Conservation (phyloP, 768 basidiomycete species). For the Kockovaella imperatae region DNA sequence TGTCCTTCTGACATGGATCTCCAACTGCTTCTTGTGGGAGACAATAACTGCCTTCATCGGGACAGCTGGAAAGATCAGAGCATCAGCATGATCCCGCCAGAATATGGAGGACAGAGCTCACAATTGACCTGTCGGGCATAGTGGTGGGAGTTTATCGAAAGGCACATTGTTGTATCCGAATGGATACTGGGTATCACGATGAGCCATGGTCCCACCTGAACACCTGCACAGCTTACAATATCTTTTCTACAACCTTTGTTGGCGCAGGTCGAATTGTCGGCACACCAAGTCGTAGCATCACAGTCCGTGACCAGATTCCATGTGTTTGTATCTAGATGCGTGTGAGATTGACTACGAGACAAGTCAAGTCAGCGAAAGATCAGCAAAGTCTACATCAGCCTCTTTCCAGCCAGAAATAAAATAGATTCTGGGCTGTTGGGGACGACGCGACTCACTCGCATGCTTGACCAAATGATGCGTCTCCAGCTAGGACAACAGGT, state of each 20-base stretch:
- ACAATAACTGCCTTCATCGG: conserved; percentile 71
- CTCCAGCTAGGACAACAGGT: conserved; percentile 5
- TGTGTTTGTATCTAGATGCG: conserved; percentile 65
- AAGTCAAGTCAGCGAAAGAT: too few species aligned
- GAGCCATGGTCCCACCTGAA: neutral
- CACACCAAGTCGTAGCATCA: conserved; percentile 62
- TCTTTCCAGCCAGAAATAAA: neutral
- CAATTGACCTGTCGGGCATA: conserved; percentile 59
- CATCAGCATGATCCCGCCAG: too few species aligned
- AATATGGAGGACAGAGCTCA: conserved; percentile 12
- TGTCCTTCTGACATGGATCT: conserved; percentile 71
- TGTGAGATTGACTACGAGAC: conserved; percentile 53
- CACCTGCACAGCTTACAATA: conserved; percentile 55
- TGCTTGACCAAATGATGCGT: conserved; percentile 27
- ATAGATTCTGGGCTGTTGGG: neutral
- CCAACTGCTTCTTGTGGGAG: conserved; percentile 56
- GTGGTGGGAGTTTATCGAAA: conserved; percentile 51
- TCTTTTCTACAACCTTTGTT: conserved; percentile 66
- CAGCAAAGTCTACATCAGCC: neutral
- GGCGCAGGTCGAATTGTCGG: conserved; percentile 53
- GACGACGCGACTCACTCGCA: conserved; percentile 25
- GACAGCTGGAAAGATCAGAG: conserved; percentile 50
- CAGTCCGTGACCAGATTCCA: conserved; percentile 74
- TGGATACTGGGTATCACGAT: conserved; percentile 32
- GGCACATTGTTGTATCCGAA: conserved; percentile 39